A percentile compares a stretch with the other conserved stretches of the same genome.
phyloP scores from a whole-genome alignment of 768 basidiomycete genomes.

The Rhodotorula kratochvilovae region DNA sequence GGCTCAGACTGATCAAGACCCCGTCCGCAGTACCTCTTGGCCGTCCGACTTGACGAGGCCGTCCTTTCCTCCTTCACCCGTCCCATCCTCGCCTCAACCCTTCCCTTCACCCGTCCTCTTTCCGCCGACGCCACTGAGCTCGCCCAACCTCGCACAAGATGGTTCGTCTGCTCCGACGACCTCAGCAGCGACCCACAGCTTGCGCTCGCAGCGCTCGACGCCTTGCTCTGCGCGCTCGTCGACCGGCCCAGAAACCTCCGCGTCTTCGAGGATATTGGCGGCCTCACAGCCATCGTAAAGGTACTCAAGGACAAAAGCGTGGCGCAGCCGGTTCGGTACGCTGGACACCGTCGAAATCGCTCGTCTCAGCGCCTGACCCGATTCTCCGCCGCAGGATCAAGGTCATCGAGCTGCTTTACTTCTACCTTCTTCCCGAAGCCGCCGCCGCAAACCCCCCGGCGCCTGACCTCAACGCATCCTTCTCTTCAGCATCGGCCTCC shows the following conservation, averaged over 20 bases:
- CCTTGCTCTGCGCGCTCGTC: conserved; percentile 79
- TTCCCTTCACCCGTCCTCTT: conserved; percentile 33
- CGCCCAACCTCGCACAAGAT: conserved; percentile 42
- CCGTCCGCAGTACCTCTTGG: conserved; percentile 60
- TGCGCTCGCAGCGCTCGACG: conserved; percentile 74
- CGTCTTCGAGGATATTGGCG: conserved; percentile 68
- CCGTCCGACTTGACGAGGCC: conserved; percentile 52
- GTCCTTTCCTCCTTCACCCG: conserved; percentile 45
- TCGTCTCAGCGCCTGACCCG: no score
- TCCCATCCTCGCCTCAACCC: neutral
- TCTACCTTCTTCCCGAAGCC: conserved; percentile 80
- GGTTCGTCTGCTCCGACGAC: conserved; percentile 45
- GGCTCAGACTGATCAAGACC: neutral
- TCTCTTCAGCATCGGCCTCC: neutral
- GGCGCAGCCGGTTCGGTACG: conserved; percentile 77
- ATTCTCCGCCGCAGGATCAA: conserved; percentile 65
- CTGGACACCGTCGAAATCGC: neutral
- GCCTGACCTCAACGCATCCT: neutral
- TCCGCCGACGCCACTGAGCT: conserved; percentile 2
- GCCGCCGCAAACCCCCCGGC: neutral
- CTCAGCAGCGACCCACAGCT: conserved; percentile 45
- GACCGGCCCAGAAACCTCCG: conserved; percentile 72
- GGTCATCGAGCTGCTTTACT: conserved; percentile 90
- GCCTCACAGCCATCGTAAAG: conserved; percentile 77
- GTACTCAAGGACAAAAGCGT: conserved; percentile 79